Conservation (phyloP, 1,139 yeast genomes). For the Zygosaccharomyces sapae region DNA sequence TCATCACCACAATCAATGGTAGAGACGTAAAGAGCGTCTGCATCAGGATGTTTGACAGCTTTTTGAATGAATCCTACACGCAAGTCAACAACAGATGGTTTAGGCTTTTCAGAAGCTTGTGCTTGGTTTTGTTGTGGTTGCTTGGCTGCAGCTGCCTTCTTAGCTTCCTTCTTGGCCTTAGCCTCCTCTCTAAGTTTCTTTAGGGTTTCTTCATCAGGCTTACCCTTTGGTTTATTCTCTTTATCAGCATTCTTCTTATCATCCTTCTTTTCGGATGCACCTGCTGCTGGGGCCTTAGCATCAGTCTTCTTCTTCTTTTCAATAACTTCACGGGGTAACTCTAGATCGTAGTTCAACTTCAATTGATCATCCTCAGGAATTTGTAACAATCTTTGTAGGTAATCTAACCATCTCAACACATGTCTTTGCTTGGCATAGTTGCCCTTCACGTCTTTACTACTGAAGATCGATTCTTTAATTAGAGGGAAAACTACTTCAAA, state of each 20-base stretch:
- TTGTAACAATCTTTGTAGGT: constrained; percentile 62
- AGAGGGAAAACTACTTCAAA: constrained; percentile 62
- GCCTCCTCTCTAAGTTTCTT: constrained; percentile 62
- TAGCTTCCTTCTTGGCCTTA: constrained; percentile 70
- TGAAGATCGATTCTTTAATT: constrained; percentile 50
- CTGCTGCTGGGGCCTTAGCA: constrained; percentile 32
- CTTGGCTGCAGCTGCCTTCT: constrained; percentile 63
- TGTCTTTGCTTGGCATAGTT: constrained; percentile 65
- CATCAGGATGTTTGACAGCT: constrained; percentile 96
- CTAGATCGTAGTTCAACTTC: constrained; percentile 52
- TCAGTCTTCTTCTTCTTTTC: constrained; percentile 53
- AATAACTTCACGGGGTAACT: constrained; percentile 65
- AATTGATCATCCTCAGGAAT: constrained; percentile 54
- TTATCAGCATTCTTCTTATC: constrained; percentile 37
- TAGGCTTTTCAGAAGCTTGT: constrained; percentile 58
- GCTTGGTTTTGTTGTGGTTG: constrained; percentile 50
- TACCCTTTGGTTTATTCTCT: constrained; percentile 38
- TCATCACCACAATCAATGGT: constrained; percentile 95
- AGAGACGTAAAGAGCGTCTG: constrained; percentile 91
- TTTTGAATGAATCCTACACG: constrained; percentile 96
- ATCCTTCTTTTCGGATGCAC: constrained; percentile 37
- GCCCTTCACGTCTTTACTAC: constrained; percentile 35
- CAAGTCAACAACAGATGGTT: constrained; percentile 83
- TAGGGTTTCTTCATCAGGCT: constrained; percentile 61
- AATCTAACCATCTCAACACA: constrained; percentile 85